Conservation (phyloP, 2,329 filamentous ascomycete species). For the Hypoxylon sp. region DNA sequence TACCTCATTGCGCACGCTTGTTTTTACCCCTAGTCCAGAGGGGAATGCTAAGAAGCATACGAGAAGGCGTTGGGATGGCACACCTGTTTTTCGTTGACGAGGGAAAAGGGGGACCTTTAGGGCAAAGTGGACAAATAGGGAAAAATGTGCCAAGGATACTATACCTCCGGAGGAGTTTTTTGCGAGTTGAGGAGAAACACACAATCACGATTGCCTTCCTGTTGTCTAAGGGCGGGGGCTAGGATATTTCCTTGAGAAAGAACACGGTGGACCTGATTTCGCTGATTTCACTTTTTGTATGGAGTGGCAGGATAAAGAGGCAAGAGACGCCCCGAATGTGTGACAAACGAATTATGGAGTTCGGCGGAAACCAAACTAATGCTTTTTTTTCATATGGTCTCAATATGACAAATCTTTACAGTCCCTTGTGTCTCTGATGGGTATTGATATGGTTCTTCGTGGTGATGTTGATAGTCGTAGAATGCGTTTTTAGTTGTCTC, state of each 20-base stretch:
- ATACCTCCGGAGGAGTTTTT: constrained; percentile 25
- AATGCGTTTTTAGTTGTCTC: too few species aligned
- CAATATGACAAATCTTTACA: constrained; percentile 10
- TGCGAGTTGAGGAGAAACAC: not conserved
- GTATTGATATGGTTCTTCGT: not conserved
- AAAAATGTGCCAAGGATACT: constrained; percentile 30
- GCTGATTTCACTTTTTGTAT: constrained; percentile 5
- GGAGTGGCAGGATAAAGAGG: constrained; percentile 15
- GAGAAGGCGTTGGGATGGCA: constrained; percentile 35
- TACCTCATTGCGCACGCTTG: constrained; percentile 1
- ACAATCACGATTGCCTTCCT: too few species aligned
- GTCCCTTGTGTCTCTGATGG: not conserved
- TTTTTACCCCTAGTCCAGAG: constrained; percentile 1
- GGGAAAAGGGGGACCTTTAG: constrained; percentile 5
- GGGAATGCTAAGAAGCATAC: constrained; percentile 18
- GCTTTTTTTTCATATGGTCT: constrained; percentile 1
- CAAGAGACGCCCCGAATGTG: constrained; percentile 5
- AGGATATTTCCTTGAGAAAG: not conserved
- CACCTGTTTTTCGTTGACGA: not conserved
- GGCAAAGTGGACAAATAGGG: constrained; percentile 16
- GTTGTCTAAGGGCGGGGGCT: not conserved
- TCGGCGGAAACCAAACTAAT: constrained; percentile 6
- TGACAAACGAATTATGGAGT: constrained; percentile 26
- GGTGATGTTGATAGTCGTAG: not conserved
- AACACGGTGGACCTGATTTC: not conserved